Evolutionary conservation across 306 rosid genomes (phyloP).

Genomic region (Biancaea sappan): DNA sequence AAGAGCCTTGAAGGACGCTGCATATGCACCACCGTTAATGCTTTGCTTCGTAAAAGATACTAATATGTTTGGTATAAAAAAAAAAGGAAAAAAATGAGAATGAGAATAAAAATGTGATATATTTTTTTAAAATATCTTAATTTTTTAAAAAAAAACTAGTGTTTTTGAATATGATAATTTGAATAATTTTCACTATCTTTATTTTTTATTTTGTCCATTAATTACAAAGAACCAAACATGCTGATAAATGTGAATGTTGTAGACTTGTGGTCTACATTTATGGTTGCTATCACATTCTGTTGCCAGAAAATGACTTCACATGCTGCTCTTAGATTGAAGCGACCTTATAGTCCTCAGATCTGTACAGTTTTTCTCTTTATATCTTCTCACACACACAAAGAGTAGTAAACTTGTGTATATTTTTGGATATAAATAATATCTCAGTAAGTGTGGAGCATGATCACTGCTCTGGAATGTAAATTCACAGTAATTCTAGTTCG

Average conservation of each 20-base stretch:
- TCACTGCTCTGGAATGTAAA: not conserved
- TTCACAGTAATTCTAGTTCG: not conserved
- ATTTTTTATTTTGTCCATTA: too few species aligned
- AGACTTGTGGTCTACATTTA: constrained; percentile 47
- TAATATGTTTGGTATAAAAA: too few species aligned
- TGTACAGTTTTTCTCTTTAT: not conserved
- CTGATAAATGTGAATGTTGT: constrained; percentile 44
- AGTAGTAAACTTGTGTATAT: not conserved
- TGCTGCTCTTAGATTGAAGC: constrained; percentile 19
- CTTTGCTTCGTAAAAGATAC: constrained; percentile 38
- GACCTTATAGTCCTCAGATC: constrained; percentile 3
- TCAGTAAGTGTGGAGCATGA: not conserved
- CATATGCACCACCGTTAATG: constrained; percentile 33
- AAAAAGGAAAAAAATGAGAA: too few species aligned
- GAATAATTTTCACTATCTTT: too few species aligned
- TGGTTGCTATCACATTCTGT: constrained; percentile 47
- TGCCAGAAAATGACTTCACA: constrained; percentile 52
- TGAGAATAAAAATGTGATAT: too few species aligned
- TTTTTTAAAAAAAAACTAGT: too few species aligned
- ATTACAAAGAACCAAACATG: too few species aligned
- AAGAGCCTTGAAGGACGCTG: not conserved
- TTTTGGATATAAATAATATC: not conserved
- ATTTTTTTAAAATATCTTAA: too few species aligned
- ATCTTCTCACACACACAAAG: not conserved
- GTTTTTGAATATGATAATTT: too few species aligned